Evolutionary conservation across 805 yeast species (phyloP).

Genomic region (Metschnikowia lunata): DNA sequence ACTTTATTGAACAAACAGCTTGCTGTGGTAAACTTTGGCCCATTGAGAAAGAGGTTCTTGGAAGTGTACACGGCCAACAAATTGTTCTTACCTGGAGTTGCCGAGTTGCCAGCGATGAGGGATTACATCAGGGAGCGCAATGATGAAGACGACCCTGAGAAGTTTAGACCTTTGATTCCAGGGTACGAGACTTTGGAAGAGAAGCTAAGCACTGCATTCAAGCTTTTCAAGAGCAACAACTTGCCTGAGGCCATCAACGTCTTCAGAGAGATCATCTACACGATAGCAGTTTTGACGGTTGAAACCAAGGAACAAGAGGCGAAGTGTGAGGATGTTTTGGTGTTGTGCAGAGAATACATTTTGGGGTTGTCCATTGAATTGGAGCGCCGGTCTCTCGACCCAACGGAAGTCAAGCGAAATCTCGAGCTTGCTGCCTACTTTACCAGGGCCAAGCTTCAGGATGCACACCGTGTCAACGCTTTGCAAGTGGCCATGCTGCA

Average conservation of each 20-base stretch:
- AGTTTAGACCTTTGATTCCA: conserved; percentile 62
- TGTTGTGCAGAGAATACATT: conserved; percentile 82
- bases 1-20: conserved; percentile 85
- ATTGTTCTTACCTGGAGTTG: conserved; percentile 67
- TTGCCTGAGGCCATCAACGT: conserved; percentile 72
- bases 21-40: conserved; percentile 84
- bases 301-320: conserved; percentile 69
- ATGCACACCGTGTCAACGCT: conserved; percentile 81
- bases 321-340: conserved; percentile 66
- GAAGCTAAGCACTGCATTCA: conserved; percentile 69
- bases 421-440: conserved; percentile 95
- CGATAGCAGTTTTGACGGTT: conserved; percentile 67
- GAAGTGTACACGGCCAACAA: conserved; percentile 81
- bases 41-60: conserved; percentile 75
- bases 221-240: conserved; percentile 76
- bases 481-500: conserved; percentile 94
- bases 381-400: conserved; percentile 75
- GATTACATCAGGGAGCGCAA: conserved; percentile 64
- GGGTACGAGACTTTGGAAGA: conserved; percentile 66
- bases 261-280: conserved; percentile 78
- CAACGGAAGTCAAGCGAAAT: conserved; percentile 72
- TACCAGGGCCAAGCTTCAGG: conserved; percentile 76
- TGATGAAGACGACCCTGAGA: conserved; percentile 48
- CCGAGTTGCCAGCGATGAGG: conserved; percentile 66
- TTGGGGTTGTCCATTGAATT: conserved; percentile 89